A percentile compares a stretch with the other conserved stretches of the same genome.
Evolutionary conservation across 768 basidiomycete species (phyloP).

Genomic region (Lentinus tigrinus): DNA sequence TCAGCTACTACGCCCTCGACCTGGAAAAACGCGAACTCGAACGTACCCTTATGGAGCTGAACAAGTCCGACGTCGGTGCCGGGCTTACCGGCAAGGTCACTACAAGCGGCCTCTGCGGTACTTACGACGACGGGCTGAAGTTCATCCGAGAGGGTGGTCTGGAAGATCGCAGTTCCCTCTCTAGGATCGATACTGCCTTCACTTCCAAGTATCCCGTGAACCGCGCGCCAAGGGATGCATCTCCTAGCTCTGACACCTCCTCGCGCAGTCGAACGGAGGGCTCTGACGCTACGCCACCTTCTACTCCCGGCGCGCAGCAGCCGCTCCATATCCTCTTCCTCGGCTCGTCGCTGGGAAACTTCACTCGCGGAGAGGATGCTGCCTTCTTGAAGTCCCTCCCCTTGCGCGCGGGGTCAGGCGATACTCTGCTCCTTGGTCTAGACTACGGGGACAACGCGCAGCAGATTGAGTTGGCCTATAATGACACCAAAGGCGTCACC

Average conservation of each 20-base stretch:
- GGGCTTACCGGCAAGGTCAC: constrained; percentile 69
- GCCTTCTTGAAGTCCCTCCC: constrained; percentile 79
- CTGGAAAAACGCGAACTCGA: constrained; percentile 85
- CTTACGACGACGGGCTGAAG: constrained; percentile 85
- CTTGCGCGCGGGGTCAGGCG: constrained; percentile 67
- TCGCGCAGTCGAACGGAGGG: constrained; percentile 14
- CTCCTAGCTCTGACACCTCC: constrained; percentile 39
- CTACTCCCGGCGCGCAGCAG: constrained; percentile 46
- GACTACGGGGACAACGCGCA: constrained; percentile 75
- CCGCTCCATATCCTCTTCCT: constrained; percentile 87
- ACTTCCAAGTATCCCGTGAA: constrained; percentile 18
- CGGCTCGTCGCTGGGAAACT: constrained; percentile 92
- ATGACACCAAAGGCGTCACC: constrained; percentile 75
- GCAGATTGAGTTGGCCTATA: constrained; percentile 84
- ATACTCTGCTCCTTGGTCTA: constrained; percentile 87
- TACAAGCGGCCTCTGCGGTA: constrained; percentile 85
- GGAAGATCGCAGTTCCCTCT: constrained; percentile 24
- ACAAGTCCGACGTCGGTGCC: constrained; percentile 58
- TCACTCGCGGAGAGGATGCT: constrained; percentile 64
- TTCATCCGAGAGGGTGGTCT: constrained; percentile 72
- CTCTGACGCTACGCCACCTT: constrained; percentile 34
- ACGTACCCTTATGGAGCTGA: constrained; percentile 71
- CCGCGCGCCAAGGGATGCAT: constrained; percentile 28
- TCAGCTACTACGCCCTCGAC: constrained; percentile 91
- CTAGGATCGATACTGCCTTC: constrained; percentile 7